Base-by-base conservation (phyloP, 768 basidiomycete species). In the Crassisporium funariophilum region DNA sequence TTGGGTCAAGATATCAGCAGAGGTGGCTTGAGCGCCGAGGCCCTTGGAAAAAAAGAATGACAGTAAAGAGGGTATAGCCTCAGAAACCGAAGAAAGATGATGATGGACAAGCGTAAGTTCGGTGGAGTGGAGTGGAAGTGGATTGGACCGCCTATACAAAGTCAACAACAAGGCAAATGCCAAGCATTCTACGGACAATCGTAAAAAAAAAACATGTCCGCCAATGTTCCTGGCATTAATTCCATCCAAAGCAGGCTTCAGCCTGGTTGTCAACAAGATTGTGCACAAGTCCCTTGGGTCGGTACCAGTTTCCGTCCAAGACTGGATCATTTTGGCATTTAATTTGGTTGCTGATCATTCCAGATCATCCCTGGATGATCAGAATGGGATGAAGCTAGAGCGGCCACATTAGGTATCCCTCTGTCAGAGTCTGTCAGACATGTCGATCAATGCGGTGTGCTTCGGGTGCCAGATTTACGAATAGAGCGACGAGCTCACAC, bases 181-280 rank as follows among this genome's bases (percentile, higher is more conserved):
- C 43, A 44, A 44, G 43, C 33, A 22, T 34, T 44, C 43, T 23
- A 34, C 13, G 21, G 25, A 44, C 42, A 27, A 41, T 15, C 40
- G 13, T 25, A 27, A 41, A 20, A 24, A 41, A 22, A 5, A 24
- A 16, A 41, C 24, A n/a, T 41, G 9, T 25, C 17, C 21, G 31
- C 31, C n/a, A 29, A 29, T 29, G 47, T 49, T 43, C 41, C 41
- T 49, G 35, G 47, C 47, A 48, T 40, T 37, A 17, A 47, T 40
- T 12, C 29, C 21, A 19, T 22, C 38, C 27, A 29, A 29, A 29
- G 7, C 27, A 7, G 27, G 7, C 27, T 29, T 13, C 27, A 7
- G 13, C 2, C 29, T 31, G 5, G 5, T 31, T 11, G 29, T n/a
- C 29, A 10, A 7, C 27, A 29, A 29, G 27, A 13, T 13, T 7